Evolutionary conservation across 257 asterid genomes (phyloP).

Genomic region (Ocimum tenuiflorum): DNA sequence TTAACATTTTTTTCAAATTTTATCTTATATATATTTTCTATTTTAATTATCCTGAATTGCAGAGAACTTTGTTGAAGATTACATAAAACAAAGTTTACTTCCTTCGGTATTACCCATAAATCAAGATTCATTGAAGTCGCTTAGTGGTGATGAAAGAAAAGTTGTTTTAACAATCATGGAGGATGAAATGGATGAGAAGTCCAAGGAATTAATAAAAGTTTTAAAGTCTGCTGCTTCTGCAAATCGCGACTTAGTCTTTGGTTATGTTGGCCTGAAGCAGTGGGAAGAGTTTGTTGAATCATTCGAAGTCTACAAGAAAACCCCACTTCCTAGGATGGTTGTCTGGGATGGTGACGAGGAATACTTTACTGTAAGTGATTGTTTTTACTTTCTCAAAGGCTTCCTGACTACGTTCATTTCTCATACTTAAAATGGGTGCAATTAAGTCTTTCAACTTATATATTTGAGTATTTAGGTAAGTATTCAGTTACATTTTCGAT

Average conservation of each 20-base stretch:
- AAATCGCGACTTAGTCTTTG: constrained; percentile 80
- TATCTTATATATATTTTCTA: not conserved
- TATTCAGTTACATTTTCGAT: not conserved
- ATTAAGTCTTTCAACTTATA: too few species aligned
- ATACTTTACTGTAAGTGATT: constrained; percentile 55
- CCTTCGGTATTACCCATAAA: constrained; percentile 65
- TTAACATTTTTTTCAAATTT: not conserved
- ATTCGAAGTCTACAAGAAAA: constrained; percentile 57
- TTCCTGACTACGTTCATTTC: too few species aligned
- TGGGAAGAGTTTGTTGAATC: constrained; percentile 70
- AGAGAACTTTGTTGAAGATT: constrained; percentile 76
- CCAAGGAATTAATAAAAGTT: constrained; percentile 45
- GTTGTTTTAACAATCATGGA: constrained; percentile 54
- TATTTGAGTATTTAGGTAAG: too few species aligned
- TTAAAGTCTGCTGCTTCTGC: constrained; percentile 91
- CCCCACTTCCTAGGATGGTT: constrained; percentile 69
- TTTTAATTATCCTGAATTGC: constrained; percentile 31
- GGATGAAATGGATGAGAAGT: constrained; percentile 59
- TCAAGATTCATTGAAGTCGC: constrained; percentile 53
- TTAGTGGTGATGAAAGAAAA: constrained; percentile 68
- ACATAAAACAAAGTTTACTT: constrained; percentile 65
- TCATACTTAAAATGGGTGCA: not conserved
- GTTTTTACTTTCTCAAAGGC: not conserved
- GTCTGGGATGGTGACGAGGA: constrained; percentile 88
- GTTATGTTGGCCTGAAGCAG: constrained; percentile 79